Conservation (phyloP, 2,329 filamentous ascomycete genomes). For the Rasamsonia emersonii region DNA sequence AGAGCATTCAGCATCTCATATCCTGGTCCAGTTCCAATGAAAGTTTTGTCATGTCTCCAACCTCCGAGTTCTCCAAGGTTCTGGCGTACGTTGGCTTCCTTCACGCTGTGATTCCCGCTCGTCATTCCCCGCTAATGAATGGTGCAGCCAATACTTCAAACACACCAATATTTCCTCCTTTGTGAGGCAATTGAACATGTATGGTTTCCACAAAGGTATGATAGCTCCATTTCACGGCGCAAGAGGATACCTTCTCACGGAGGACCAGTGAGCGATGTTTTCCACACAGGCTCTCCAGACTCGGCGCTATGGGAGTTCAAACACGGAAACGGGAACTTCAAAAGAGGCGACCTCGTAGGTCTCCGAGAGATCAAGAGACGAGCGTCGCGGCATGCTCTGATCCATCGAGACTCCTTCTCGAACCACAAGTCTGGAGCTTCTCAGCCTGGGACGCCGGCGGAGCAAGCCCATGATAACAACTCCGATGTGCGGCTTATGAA, state of each 20-base stretch:
- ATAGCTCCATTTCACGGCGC: constrained; percentile 4
- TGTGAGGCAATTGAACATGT: constrained; percentile 97
- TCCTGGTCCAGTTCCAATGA: constrained; percentile 91
- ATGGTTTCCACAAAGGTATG: constrained; percentile 95
- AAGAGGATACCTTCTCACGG: neutral
- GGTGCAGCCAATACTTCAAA: constrained; percentile 86
- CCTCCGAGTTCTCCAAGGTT: constrained; percentile 95
- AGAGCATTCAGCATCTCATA: constrained; percentile 85
- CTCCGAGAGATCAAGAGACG: constrained; percentile 91
- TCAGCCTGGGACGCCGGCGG: constrained; percentile 76
- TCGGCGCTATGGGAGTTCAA: constrained; percentile 98
- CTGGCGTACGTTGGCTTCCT: constrained; percentile 62
- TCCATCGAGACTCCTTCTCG: constrained; percentile 83
- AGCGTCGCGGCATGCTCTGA: constrained; percentile 84
- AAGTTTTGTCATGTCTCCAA: constrained; percentile 98
- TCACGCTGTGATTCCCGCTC: constrained; percentile 8
- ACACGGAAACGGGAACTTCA: constrained; percentile 95
- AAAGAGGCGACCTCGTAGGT: constrained; percentile 82
- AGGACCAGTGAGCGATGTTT: constrained; percentile 85
- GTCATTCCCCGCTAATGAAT: no score
- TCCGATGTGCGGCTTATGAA: constrained; percentile 64
- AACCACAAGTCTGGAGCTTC: constrained; percentile 65
- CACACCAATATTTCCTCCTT: constrained; percentile 99
- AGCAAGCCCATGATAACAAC: constrained; percentile 67
- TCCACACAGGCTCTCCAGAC: constrained; percentile 88